These are phyloP conservation scores for Barbatosphaeria neglecta DNA, from an alignment of 495 filamentous ascomycete genomes.

Conservation along the genomic window DNA sequence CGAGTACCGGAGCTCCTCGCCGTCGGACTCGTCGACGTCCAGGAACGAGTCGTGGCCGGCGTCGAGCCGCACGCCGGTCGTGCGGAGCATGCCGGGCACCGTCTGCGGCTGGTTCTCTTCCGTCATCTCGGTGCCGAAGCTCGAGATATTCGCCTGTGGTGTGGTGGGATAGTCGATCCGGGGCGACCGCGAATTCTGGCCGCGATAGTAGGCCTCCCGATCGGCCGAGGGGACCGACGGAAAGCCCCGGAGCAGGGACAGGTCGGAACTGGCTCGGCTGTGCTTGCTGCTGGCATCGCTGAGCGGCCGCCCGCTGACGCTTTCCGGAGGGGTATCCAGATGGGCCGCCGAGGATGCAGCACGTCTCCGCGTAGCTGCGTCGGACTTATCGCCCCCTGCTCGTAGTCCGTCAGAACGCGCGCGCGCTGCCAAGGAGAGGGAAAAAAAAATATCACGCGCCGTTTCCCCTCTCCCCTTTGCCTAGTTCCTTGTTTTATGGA, in stretches of 20 bases:
- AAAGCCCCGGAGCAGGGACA: conserved; percentile 38
- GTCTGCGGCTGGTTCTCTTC: conserved; percentile 26
- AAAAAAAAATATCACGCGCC: too few species aligned
- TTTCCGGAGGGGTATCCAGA: conserved; percentile 37
- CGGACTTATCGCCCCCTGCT: not conserved
- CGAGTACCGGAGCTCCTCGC: conserved; percentile 39
- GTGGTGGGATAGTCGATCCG: conserved; percentile 15
- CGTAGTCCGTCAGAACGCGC: not conserved
- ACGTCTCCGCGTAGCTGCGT: conserved; percentile 17
- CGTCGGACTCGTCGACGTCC: conserved; percentile 49
- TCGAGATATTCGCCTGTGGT: conserved; percentile 5
- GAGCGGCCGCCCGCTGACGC: conserved; percentile 29
- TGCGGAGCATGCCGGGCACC: conserved; percentile 33
- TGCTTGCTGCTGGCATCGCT: conserved; percentile 43
- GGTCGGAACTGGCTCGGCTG: conserved; percentile 55
- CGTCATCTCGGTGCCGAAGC: conserved; percentile 10
- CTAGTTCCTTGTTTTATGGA: too few species aligned
- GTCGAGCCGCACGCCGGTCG: conserved; percentile 32
- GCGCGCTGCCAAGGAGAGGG: not conserved
- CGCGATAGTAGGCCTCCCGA: conserved; percentile 20
- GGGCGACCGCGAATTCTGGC: conserved; percentile 15
- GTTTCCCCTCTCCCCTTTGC: too few species aligned
- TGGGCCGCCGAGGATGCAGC: conserved; percentile 43
- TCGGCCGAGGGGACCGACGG: conserved; percentile 13
- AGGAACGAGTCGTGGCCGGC: conserved; percentile 39